Conservation (phyloP, 176 grass and related monocot species). For the Bromus sterilis region DNA sequence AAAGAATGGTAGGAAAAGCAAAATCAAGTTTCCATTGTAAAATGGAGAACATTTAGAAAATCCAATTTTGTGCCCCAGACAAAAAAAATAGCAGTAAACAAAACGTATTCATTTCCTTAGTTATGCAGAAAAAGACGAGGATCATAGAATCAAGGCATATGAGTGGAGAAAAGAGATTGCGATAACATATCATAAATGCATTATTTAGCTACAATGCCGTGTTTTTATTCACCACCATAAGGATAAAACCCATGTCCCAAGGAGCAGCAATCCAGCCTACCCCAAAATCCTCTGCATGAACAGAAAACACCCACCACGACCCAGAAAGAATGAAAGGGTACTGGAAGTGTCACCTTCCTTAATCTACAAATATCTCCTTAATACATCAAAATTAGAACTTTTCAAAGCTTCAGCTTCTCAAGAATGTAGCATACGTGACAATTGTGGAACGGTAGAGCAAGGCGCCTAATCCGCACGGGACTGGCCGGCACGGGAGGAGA, state of each 20-base stretch:
- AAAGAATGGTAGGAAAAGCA: background rate
- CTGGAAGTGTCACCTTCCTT: conserved; percentile 33
- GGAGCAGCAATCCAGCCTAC: conserved; percentile 32
- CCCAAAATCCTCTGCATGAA: conserved; percentile 31
- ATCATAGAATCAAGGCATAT: background rate
- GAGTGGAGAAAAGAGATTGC: background rate
- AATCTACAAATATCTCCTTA: conserved; percentile 23
- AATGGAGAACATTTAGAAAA: no score
- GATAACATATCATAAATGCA: conserved; percentile 29
- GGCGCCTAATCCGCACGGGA: conserved; percentile 53
- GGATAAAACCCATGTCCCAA: conserved; percentile 22
- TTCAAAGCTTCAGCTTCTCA: conserved; percentile 19
- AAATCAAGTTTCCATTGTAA: background rate
- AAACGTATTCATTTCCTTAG: background rate
- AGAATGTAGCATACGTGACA: conserved; percentile 16
- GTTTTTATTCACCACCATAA: conserved; percentile 49
- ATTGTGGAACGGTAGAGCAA: background rate
- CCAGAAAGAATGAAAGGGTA: conserved; percentile 15
- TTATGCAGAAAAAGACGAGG: background rate
- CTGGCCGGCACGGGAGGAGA: conserved; percentile 71
- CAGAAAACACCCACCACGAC: conserved; percentile 15
- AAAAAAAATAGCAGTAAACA: background rate
- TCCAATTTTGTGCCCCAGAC: no score
- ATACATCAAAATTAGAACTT: conserved; percentile 45
- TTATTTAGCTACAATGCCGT: conserved; percentile 41